Percentiles rank a stretch among this genome's conserved stretches.
Evolutionary conservation across 345 rosid species (phyloP).

Genomic region (Pistacia vera): DNA sequence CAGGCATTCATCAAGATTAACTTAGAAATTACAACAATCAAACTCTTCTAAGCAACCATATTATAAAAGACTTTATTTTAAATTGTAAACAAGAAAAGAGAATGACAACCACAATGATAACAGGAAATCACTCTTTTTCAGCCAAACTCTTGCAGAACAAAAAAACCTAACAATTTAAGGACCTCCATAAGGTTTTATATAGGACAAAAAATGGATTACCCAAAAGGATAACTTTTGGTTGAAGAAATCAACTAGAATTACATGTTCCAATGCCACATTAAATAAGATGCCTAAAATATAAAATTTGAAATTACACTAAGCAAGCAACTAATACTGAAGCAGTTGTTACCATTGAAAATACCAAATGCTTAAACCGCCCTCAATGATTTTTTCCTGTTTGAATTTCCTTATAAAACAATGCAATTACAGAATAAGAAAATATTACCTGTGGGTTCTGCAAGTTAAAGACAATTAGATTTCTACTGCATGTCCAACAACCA

Average conservation of each 20-base stretch:
- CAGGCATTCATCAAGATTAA: too few relatives aligned
- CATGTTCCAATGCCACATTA: not conserved
- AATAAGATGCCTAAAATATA: not conserved
- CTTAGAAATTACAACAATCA: not conserved
- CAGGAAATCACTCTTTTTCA: not conserved
- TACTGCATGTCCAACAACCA: slow-evolving; percentile 97
- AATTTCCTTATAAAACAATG: not conserved
- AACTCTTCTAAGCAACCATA: not conserved
- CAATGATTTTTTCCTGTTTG: too few relatives aligned
- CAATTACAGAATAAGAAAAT: slow-evolving; percentile 6
- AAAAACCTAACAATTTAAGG: not conserved
- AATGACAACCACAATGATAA: not conserved
- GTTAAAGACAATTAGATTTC: slow-evolving; percentile 83
- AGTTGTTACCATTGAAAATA: not conserved
- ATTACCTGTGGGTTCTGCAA: slow-evolving; percentile 91
- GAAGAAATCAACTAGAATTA: not conserved
- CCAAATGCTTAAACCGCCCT: not conserved
- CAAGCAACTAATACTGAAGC: not conserved
- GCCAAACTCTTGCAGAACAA: not conserved
- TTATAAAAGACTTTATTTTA: not conserved
- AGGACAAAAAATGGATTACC: not conserved
- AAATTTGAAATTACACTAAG: not conserved
- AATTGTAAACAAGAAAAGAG: not conserved
- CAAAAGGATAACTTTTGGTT: not conserved
- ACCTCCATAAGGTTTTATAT: not conserved